Evolutionary conservation across 2,329 filamentous ascomycete species (phyloP).

Genomic region (Pseudogymnoascus sp.): DNA sequence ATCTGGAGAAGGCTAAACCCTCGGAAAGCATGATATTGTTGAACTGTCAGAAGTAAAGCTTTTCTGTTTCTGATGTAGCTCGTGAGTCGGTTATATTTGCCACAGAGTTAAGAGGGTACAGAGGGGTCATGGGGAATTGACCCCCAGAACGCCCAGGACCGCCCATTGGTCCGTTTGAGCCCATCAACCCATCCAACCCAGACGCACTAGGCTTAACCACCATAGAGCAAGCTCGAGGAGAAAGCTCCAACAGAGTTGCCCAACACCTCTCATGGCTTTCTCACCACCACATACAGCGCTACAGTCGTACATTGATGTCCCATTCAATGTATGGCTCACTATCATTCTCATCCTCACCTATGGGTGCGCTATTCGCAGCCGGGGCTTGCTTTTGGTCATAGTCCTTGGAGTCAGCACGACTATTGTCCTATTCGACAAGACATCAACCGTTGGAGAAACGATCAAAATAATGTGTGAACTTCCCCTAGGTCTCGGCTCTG

Average conservation of each 20-base stretch:
- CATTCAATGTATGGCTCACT: constrained; percentile 21
- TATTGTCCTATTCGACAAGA: constrained; percentile 17
- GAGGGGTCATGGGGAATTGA: neutral
- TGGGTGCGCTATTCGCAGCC: constrained; percentile 19
- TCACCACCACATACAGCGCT: constrained; percentile 12
- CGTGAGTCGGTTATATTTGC: neutral
- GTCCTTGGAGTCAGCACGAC: constrained; percentile 14
- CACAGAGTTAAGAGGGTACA: neutral
- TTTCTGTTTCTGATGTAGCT: neutral
- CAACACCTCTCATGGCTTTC: constrained; percentile 13
- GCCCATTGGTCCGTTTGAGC: neutral
- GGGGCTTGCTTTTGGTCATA: constrained; percentile 16
- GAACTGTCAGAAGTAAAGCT: neutral
- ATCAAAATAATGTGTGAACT: constrained; percentile 16
- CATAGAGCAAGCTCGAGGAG: neutral
- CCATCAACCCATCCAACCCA: neutral
- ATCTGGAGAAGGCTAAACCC: neutral
- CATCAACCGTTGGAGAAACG: constrained; percentile 16
- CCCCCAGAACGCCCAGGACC: neutral
- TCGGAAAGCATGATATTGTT: neutral
- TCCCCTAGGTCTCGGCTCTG: constrained; percentile 17
- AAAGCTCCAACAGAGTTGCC: neutral
- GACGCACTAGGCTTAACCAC: neutral
- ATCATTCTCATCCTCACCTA: constrained; percentile 21
- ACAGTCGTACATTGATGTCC: constrained; percentile 20